Percentiles rank a stretch among this genome's conserved stretches.
Evolutionary conservation across 257 asterid species (phyloP).

Genomic region (Solanum boliviense): DNA sequence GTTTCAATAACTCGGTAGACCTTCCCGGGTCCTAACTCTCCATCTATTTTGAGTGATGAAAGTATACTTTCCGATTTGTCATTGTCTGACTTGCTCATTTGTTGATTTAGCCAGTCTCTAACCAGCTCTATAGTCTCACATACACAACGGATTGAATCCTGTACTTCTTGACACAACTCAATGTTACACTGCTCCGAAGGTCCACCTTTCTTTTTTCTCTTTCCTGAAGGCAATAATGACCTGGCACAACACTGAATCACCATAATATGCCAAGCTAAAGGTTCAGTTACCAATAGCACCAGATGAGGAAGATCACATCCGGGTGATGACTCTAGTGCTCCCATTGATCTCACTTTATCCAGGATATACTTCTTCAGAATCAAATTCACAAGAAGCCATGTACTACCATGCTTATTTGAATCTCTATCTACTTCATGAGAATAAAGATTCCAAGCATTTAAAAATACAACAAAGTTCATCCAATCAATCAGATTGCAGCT

Average conservation of each 20-base stretch:
- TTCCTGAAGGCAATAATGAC: constrained; percentile 57
- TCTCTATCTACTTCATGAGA: constrained; percentile 42
- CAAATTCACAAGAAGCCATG: constrained; percentile 60
- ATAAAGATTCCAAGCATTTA: constrained; percentile 77
- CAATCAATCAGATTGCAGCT: constrained; percentile 47
- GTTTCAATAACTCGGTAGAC: constrained; percentile 36
- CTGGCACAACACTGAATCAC: constrained; percentile 64
- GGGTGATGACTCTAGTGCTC: constrained; percentile 49
- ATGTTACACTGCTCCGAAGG: constrained; percentile 39
- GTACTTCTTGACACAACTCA: constrained; percentile 33
- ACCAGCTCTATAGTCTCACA: constrained; percentile 45
- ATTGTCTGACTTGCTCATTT: constrained; percentile 34
- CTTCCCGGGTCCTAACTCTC: constrained; percentile 53
- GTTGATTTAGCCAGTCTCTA: constrained; percentile 51
- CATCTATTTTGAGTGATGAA: constrained; percentile 37
- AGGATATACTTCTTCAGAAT: constrained; percentile 39
- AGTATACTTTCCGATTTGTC: constrained; percentile 32
- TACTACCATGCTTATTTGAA: constrained; percentile 5
- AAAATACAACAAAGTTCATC: constrained; percentile 70
- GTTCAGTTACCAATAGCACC: constrained; percentile 76
- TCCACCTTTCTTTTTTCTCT: constrained; percentile 87
- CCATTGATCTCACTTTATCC: constrained; percentile 43
- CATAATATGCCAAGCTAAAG: constrained; percentile 82
- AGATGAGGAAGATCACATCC: constrained; percentile 50
- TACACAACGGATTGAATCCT: constrained; percentile 46